A percentile compares a stretch with the other conserved stretches of the same genome.
phyloP scores from a whole-genome alignment of 345 rosid genomes.

The Salix koriyanagi region DNA sequence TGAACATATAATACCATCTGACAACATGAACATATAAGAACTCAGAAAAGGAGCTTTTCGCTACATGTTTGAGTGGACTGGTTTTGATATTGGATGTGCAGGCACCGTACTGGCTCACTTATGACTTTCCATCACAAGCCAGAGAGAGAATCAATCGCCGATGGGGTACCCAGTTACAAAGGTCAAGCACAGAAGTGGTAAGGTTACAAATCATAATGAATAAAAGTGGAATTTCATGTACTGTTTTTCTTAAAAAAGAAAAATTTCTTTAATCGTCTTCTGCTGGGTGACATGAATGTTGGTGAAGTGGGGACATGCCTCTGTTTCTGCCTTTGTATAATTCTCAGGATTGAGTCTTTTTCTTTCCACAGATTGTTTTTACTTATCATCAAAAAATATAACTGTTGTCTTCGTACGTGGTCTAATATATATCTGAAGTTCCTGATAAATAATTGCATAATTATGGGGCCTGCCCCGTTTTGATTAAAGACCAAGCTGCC shows the following conservation, averaged over 20 bases:
- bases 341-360: background rate
- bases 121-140: slow-evolving; percentile 55
- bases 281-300: background rate
- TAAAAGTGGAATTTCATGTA: background rate
- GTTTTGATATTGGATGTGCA: slow-evolving; percentile 16
- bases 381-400: too few species aligned
- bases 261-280: background rate
- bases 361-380: background rate
- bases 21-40: background rate
- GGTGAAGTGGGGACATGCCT: background rate
- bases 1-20: too few species aligned
- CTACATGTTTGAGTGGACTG: slow-evolving; percentile 9
- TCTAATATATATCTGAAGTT: background rate
- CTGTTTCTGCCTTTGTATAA: background rate
- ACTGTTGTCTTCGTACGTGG: background rate
- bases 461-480: too few species aligned
- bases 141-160: slow-evolving; percentile 44
- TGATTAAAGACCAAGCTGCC: background rate
- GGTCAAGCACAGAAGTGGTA: slow-evolving; percentile 89
- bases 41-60: background rate
- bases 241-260: background rate
- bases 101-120: slow-evolving; percentile 76
- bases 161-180: slow-evolving; percentile 66
- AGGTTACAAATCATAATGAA: background rate
- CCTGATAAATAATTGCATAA: background rate